Conservation (phyloP, 73 alveolate species). For the Blepharisma japonicum region DNA sequence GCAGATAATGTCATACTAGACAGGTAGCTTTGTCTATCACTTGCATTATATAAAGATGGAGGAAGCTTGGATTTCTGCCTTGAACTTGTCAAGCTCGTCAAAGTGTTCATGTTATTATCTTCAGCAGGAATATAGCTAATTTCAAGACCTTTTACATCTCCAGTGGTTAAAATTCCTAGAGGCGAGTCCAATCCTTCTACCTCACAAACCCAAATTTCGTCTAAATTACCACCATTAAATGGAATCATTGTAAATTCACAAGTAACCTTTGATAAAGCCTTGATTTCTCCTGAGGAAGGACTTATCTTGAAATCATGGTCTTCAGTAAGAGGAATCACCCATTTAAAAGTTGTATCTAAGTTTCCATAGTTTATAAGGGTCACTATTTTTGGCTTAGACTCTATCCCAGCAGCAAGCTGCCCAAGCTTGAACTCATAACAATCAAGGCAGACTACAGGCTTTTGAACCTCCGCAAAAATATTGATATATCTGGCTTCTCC, state of each 20-base stretch:
- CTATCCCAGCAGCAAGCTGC: slow-evolving; percentile 54
- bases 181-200: slow-evolving; percentile 60
- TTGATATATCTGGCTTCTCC: slow-evolving; percentile 44
- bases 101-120: background rate
- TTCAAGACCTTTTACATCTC: slow-evolving; percentile 14
- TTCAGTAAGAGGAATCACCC: slow-evolving; percentile 45
- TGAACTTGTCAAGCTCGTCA: background rate
- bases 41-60: slow-evolving; percentile 17
- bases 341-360: slow-evolving; percentile 53
- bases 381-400: slow-evolving; percentile 32
- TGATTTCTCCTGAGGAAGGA: slow-evolving; percentile 57
- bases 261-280: slow-evolving; percentile 38
- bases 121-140: background rate
- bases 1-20: background rate
- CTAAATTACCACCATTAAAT: slow-evolving; percentile 50
- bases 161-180: slow-evolving; percentile 36
- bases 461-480: slow-evolving; percentile 57
- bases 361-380: slow-evolving; percentile 57
- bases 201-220: slow-evolving; percentile 54
- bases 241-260: slow-evolving; percentile 39
- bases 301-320: slow-evolving; percentile 47
- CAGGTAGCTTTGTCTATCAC: slow-evolving; percentile 11
- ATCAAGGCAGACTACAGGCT: slow-evolving; percentile 53
- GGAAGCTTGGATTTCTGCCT: background rate
- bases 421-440: slow-evolving; percentile 48